Evolutionary conservation across 2,329 filamentous ascomycete species (phyloP), one percentile per base, ranked within the genome.

Genomic region (Exophiala viscosa): DNA sequence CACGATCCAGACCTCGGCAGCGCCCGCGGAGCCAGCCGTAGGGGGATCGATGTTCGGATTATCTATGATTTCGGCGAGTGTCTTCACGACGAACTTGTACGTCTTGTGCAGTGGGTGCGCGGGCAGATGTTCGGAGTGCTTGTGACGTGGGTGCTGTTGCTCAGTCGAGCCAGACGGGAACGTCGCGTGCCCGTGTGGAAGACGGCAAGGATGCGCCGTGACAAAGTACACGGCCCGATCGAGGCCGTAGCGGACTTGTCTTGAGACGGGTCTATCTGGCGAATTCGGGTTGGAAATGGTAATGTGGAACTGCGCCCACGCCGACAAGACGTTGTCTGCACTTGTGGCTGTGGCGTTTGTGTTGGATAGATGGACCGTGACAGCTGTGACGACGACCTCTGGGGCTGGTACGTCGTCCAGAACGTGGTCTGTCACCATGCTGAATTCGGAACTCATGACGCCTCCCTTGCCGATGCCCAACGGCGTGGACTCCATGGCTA

Each of bases 181-280:
- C 2, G 48, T 57, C 6, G 63, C 59, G 41, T 66, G 63, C 3
- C 71, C 70, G 5, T 64, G 58, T 2, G 77, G 76, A 9, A 74
- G 69, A 5, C 69, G 72, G 62, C 80, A 83, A 14, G 76, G 77
- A 61, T 77, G 77, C 1, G 78, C 77, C 0, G 77, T 73, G 39
- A 83, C 67, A 60, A 82, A 83, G 23, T 76, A 71, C 11, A 79
- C 72, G 52, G 81, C 77, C 62, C 79, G 72, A 13, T 65, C 68
- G 20, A 82, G 65, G 1, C 73, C 67, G 28, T 76, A 66, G 9
- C 65, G 60, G 10, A 71, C 57, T 13, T 62, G 58, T 17, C 44
- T 20, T 10, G 43, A 60, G 50, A 45, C 28, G 2, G 55, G 57
- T 8, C 55, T 44, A 7, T 68, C 47, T 2, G 67, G 60, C 44